Evolutionary conservation across 805 yeast species (phyloP).

Genomic region (Candida caryicola): DNA sequence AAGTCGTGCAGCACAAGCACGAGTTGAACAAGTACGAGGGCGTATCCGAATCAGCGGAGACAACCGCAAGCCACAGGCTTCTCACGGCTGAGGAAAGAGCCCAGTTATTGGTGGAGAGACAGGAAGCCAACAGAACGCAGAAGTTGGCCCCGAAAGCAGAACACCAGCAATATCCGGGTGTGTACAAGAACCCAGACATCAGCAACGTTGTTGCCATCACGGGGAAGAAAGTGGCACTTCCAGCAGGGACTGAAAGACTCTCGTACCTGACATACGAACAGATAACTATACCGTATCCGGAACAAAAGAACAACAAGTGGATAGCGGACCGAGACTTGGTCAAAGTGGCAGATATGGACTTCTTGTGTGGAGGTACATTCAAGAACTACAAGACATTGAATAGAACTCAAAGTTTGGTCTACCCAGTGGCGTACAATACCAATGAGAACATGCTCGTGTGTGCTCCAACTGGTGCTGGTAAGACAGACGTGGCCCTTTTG

Average conservation of each 20-base stretch:
- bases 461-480: conserved; percentile 99
- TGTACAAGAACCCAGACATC: conserved; percentile 61
- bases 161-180: conserved; percentile 76
- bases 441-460: conserved; percentile 94
- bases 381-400: conserved; percentile 73
- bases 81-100: conserved; percentile 56
- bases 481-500: conserved; percentile 87
- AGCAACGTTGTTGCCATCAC: conserved; percentile 46
- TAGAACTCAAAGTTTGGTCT: conserved; percentile 86
- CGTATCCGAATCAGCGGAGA: conserved; percentile 6
- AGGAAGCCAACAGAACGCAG: conserved; percentile 47
- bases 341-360: conserved; percentile 62
- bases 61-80: conserved; percentile 17
- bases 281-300: conserved; percentile 75
- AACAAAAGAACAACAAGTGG: conserved; percentile 43
- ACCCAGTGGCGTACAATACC: conserved; percentile 87
- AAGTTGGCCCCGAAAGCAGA: conserved; percentile 45
- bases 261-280: conserved; percentile 70
- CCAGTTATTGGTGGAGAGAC: conserved; percentile 50
- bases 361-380: conserved; percentile 80
- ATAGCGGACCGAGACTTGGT: conserved; percentile 48
- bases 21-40: conserved; percentile 7
- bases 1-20: conserved; percentile 48
- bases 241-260: conserved; percentile 72
- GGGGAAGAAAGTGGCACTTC: conserved; percentile 78